Percentiles rank a stretch among this genome's conserved stretches.
Conservation (phyloP, 2,329 filamentous ascomycete species). For the Thelonectria blattea region DNA sequence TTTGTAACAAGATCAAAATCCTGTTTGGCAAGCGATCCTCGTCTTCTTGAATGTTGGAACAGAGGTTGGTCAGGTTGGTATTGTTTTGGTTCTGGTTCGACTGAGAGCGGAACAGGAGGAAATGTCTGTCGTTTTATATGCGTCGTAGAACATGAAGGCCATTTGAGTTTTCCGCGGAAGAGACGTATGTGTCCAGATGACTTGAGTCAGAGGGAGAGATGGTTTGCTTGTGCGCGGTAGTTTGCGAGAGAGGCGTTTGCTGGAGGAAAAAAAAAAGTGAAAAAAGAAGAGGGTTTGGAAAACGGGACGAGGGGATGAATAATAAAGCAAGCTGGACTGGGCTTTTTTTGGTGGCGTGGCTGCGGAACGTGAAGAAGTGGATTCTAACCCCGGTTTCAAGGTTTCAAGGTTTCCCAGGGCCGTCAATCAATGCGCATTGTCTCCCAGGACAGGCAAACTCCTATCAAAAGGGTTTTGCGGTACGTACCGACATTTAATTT, state of each 20-base stretch:
- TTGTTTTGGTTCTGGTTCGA: conserved; percentile 31
- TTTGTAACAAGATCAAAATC: conserved; percentile 18
- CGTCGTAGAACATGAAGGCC: conserved; percentile 37
- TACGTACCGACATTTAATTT: background rate
- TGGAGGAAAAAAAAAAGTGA: background rate
- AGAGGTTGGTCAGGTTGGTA: conserved; percentile 31
- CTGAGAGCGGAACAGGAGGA: conserved; percentile 29
- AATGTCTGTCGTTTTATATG: conserved; percentile 29
- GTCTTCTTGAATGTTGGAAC: conserved; percentile 15
- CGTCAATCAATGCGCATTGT: background rate
- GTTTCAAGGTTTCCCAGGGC: background rate
- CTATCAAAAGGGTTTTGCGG: background rate
- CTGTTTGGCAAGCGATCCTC: conserved; percentile 35
- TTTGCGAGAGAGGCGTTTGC: background rate
- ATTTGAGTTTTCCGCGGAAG: conserved; percentile 30
- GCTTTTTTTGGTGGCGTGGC: conserved; percentile 19
- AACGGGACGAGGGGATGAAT: conserved; percentile 16
- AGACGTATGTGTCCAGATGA: background rate
- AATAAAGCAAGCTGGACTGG: conserved; percentile 20
- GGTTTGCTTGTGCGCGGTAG: conserved; percentile 3
- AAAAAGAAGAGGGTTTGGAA: conserved; percentile 5
- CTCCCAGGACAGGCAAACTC: background rate
- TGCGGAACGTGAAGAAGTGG: conserved; percentile 6
- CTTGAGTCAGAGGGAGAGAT: conserved; percentile 21
- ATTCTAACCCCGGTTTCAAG: background rate